Base-by-base conservation (phyloP, 2,329 filamentous ascomycete genomes). In the Biscogniauxia mediterranea region DNA sequence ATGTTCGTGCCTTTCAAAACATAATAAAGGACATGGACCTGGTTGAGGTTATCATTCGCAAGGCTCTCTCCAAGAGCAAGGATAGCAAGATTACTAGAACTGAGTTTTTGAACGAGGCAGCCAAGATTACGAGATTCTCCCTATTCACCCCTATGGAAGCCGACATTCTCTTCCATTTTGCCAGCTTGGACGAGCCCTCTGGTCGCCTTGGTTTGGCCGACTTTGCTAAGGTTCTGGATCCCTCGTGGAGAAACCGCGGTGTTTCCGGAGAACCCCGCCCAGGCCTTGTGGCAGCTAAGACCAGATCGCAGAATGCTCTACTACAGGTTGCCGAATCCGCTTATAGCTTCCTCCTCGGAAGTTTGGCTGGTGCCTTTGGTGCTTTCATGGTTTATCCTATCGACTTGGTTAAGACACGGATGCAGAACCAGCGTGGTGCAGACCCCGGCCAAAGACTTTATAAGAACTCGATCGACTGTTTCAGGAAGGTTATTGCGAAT, bases 371-470 rank as follows among this genome's bases (percentile, higher is more conserved):
- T 78, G 95, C 95, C 9, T 99, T 99, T 74, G 95, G 95, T 75
- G 95, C 95, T 13, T 98, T 99, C 76, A 97, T 99, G 92, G 95
- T 99, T 58, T 99, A 99, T 76, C 95, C 95, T 23, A 98, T 99
- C 73, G 95, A 99, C 80, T 81, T 99, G 64, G 95, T 99, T 76
- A 99, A 99, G 85, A 99, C 95, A 1, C 89, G 95, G 63, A 91
- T 99, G 88, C 95, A 99, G 79, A 99, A 99, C 80, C 95, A 99
- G 82, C 87, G 95, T 68, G 88, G 87, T 56, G 86, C 86, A 4
- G 86, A 89, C 56, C 92, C 93, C 0, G 95, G 95, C 60, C 89
- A 97, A 76, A 83, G 90, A 64, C 79, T 98, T 64, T 99, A 99
- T 81, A 97, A 96, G 79, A 99, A 99, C 83, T 98, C 94, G 54